Base-by-base conservation (phyloP, 441 rosid species). In the Euphorbia schlechtendalii region DNA sequence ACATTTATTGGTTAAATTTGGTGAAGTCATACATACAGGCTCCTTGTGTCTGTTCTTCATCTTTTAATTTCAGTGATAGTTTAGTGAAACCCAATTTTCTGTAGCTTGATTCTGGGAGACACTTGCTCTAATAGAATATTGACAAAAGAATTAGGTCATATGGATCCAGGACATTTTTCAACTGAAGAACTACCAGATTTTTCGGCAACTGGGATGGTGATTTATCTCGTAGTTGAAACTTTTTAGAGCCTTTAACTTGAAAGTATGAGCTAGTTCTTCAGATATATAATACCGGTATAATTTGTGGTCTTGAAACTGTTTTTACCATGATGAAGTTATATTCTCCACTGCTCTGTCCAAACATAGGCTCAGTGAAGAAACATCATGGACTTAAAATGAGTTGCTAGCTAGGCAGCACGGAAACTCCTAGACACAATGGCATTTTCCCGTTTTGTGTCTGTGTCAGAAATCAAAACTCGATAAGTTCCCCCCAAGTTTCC, bases 1-100 rank as follows among this genome's bases (percentile, higher is more conserved):
- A 25, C 15, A 55, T 49, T 45, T 58, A 20, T 10, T 15, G 9
- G 25, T 17, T 65, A 28, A 17, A 40, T 52, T 56, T 45, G 22
- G 45, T 59, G 51, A 34, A 67, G 18, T 64, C 13, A 15, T 66
- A 51, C 24, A 51, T 51, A 51, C 12, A 5, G 55, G 52, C 20
- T 34, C 28, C n/a, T 27, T 20, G 10, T 55, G 9, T 55, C 51
- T 70, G 22, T n/a, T 60, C 28, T 25, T 46, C 59, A 40, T 61
- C 32, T 30, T 5, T n/a, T 53, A 40, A 3, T 9, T 36, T 36
- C 40, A 3, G 2, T 69, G 20, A 22, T 59, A 32, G 17, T 13
- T 34, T 20, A 46, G 36, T 59, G 27, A 12, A 58, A 46, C 46
- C 1, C 7, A 4, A 32, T 6, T 13, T 27, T 27, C 56, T 40